These are phyloP conservation scores for Phytopythium litorale DNA, from an alignment of 352 stramenopile species.

Conservation along the genomic window DNA sequence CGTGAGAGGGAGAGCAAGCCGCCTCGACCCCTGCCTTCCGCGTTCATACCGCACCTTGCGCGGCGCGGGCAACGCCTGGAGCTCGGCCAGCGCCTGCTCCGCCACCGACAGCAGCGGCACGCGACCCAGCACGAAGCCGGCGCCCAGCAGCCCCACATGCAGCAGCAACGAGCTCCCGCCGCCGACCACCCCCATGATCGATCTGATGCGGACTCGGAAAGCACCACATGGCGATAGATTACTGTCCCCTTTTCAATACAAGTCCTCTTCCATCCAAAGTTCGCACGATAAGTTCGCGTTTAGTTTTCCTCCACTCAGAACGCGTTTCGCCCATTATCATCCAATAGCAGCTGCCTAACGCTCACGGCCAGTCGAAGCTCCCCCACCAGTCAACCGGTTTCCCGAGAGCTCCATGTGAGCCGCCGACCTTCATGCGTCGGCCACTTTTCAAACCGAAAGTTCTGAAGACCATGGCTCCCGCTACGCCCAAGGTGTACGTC, in stretches of 20 bases:
- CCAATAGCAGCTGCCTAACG: constrained; percentile 27
- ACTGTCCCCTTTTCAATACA: not conserved
- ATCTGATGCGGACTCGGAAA: too few relatives aligned
- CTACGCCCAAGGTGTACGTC: constrained; percentile 81
- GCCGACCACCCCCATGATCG: not conserved
- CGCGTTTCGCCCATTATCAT: constrained; percentile 13
- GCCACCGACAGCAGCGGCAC: constrained; percentile 47
- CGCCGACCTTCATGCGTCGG: not conserved
- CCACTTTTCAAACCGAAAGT: constrained; percentile 91
- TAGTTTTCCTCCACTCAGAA: not conserved
- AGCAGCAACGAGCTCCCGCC: constrained; percentile 47
- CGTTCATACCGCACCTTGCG: constrained; percentile 40
- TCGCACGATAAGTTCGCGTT: not conserved
- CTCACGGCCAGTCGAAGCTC: constrained; percentile 18
- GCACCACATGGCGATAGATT: not conserved
- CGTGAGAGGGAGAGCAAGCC: not conserved
- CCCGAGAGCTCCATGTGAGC: not conserved
- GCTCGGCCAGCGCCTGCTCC: constrained; percentile 39
- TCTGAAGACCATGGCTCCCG: constrained; percentile 71
- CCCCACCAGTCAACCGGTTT: not conserved
- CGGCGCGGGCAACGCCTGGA: constrained; percentile 27
- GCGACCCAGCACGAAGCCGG: constrained; percentile 60
- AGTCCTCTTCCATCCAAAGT: not conserved
- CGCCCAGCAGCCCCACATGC: constrained; percentile 53
- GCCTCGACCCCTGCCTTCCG: not conserved